Conservation (phyloP, 148 eudicot species). For the Chenopodium berlandieri region DNA sequence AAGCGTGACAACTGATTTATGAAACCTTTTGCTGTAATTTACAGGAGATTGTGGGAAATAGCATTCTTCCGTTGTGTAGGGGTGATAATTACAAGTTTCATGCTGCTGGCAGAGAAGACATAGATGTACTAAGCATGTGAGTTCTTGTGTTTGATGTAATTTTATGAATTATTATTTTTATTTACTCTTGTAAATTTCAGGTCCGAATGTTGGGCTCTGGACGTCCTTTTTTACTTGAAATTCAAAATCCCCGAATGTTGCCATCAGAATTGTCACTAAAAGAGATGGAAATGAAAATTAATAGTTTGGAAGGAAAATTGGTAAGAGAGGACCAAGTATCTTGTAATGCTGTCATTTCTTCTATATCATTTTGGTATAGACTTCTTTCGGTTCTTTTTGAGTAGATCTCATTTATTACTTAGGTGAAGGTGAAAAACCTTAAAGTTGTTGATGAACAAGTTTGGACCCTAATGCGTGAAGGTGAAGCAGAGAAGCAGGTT, state of each 20-base stretch:
- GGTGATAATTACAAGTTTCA: slow-evolving; percentile 94
- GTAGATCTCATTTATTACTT: slow-evolving; percentile 11
- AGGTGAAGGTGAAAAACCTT: slow-evolving; percentile 87
- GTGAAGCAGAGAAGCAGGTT: slow-evolving; percentile 99
- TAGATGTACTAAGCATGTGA: slow-evolving; percentile 67
- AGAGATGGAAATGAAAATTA: slow-evolving; percentile 71
- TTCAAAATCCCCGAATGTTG: slow-evolving; percentile 73
- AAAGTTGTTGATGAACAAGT: slow-evolving; percentile 68
- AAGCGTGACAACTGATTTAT: not conserved
- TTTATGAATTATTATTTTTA: slow-evolving; percentile 13
- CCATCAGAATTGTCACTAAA: slow-evolving; percentile 61
- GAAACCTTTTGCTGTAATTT: slow-evolving; percentile 22
- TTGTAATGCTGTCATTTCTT: not conserved
- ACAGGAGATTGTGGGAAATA: slow-evolving; percentile 78
- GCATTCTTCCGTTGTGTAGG: slow-evolving; percentile 63
- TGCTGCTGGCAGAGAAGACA: slow-evolving; percentile 99
- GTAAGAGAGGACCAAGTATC: slow-evolving; percentile 33
- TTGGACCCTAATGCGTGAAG: slow-evolving; percentile 97
- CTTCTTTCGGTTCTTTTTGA: not conserved
- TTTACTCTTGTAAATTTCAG: slow-evolving; percentile 42
- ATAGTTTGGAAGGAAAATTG: slow-evolving; percentile 54
- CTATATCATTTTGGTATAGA: not conserved
- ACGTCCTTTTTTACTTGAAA: slow-evolving; percentile 88
- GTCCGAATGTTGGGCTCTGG: slow-evolving; percentile 98
- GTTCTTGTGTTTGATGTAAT: slow-evolving; percentile 21